Evolutionary conservation across 2,329 filamentous ascomycete species (phyloP).

Genomic region (Simplicillium aogashimaense): DNA sequence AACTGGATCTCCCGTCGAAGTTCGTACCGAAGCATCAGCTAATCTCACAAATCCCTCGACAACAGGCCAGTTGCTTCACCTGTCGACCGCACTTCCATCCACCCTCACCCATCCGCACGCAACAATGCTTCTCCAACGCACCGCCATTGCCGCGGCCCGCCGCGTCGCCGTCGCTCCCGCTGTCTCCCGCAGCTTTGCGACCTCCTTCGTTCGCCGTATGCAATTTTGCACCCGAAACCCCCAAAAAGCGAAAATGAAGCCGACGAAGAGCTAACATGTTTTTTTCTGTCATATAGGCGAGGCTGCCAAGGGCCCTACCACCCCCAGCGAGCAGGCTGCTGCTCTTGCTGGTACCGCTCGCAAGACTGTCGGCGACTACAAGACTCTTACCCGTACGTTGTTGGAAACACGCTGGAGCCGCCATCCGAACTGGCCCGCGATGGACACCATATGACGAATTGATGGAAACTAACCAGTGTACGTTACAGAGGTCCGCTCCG

Average conservation of each 20-base stretch:
- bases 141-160: conserved; percentile 50
- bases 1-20: conserved; percentile 20
- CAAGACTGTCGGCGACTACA: conserved; percentile 35
- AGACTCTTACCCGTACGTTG: conserved; percentile 36
- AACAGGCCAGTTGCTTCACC: conserved; percentile 16
- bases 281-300: conserved; percentile 19
- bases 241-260: neutral
- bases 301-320: conserved; percentile 22
- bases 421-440: neutral
- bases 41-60: conserved; percentile 38
- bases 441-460: neutral
- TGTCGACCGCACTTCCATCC: conserved; percentile 12
- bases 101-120: conserved; percentile 11
- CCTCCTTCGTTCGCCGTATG: conserved; percentile 51
- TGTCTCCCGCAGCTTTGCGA: conserved; percentile 49
- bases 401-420: neutral
- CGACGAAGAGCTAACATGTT: neutral
- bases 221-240: conserved; percentile 9
- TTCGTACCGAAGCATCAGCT: conserved; percentile 30
- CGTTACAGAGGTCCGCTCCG: conserved; percentile 64
- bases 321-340: conserved; percentile 26
- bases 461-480: conserved; percentile 11
- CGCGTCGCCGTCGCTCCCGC: conserved; percentile 43
- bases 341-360: conserved; percentile 25
- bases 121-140: conserved; percentile 55